Evolutionary conservation across 495 filamentous ascomycete genomes (phyloP), one percentile per base, ranked within the genome.

Genomic region (Neurospora intermedia): DNA sequence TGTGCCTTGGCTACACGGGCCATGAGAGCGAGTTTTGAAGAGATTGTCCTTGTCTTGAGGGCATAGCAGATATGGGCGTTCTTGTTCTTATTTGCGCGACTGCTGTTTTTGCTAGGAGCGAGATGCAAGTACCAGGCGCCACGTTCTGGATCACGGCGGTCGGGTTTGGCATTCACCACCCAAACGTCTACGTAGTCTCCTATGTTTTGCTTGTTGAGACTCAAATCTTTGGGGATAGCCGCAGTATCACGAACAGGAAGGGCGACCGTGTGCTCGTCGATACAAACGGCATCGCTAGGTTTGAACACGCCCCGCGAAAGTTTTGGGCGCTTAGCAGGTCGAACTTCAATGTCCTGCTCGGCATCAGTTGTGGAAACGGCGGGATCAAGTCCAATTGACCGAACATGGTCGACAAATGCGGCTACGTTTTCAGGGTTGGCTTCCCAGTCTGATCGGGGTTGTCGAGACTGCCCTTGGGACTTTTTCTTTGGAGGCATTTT

Each of bases 291-390:
- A 42, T 73, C 72, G 13, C 42, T n/a, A 20, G 38, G 13, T 20
- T 16, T 54, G 9, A 4, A 8, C 16, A 62, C 27, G 15, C 54
- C 54, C 23, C 54, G 54, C 16, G 43, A 10, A 15, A 71, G 73
- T 45, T 73, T 80, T 45, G 66, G 20, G 8, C 80, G 77, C 72
- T 81, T 81, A 6, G 71, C 31, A 3, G 77, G 74, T 7, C 59
- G 75, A 45, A 71, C 46, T 4, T n/a, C 6, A 0, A 38, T 3
- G n/a, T 71, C 45, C 27, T 38, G 38, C 9, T 48, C 23, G 6
- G n/a, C 20, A 6, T 72, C 43, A 31, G 71, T 43, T 8, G n/a
- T 18, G 6, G 54, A 31, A 69, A 18, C 6, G 46, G 9, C 11
- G 76, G 72, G 13, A 77, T 69, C 0, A 72, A 72, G 6, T 62